phyloP scores from a whole-genome alignment of 495 filamentous ascomycete genomes.

The Penicillium macrosclerotiorum region DNA sequence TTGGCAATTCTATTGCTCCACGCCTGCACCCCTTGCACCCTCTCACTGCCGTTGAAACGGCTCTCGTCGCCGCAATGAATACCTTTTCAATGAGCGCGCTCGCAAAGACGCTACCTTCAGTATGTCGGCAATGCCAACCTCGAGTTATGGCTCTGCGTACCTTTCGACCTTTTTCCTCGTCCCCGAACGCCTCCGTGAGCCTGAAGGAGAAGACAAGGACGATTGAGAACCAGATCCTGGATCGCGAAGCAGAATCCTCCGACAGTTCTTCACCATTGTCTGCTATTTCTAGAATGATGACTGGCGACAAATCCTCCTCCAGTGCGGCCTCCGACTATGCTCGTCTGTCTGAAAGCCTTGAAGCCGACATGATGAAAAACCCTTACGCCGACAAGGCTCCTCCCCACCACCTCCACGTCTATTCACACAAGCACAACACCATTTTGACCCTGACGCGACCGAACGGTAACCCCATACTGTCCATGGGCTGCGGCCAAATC shows the following conservation, averaged over 20 bases:
- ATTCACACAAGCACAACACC: slow-evolving; percentile 84
- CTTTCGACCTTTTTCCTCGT: slow-evolving; percentile 30
- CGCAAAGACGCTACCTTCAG: slow-evolving; percentile 33
- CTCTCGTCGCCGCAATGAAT: slow-evolving; percentile 31
- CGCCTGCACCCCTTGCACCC: neutral
- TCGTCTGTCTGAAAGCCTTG: slow-evolving; percentile 34
- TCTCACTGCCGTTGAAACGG: slow-evolving; percentile 10
- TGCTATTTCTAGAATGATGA: slow-evolving; percentile 36
- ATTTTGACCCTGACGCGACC: slow-evolving; percentile 85
- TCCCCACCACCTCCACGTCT: slow-evolving; percentile 85
- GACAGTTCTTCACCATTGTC: slow-evolving; percentile 27
- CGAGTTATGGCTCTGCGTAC: slow-evolving; percentile 12
- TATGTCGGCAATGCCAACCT: slow-evolving; percentile 32
- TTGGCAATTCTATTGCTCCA: neutral
- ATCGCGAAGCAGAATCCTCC: slow-evolving; percentile 14
- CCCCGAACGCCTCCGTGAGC: slow-evolving; percentile 15
- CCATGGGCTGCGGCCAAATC: slow-evolving; percentile 74
- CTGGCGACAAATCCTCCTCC: slow-evolving; percentile 15
- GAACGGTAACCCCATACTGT: slow-evolving; percentile 71
- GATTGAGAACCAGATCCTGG: slow-evolving; percentile 34
- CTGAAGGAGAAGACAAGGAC: slow-evolving; percentile 18
- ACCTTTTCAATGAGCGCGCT: slow-evolving; percentile 33
- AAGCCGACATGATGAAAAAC: slow-evolving; percentile 39
- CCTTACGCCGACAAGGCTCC: slow-evolving; percentile 38
- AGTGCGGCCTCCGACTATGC: slow-evolving; percentile 28